These are phyloP conservation scores for Leishmania guyanensis DNA, from an alignment of 208 protist species.

Conservation along the genomic window DNA sequence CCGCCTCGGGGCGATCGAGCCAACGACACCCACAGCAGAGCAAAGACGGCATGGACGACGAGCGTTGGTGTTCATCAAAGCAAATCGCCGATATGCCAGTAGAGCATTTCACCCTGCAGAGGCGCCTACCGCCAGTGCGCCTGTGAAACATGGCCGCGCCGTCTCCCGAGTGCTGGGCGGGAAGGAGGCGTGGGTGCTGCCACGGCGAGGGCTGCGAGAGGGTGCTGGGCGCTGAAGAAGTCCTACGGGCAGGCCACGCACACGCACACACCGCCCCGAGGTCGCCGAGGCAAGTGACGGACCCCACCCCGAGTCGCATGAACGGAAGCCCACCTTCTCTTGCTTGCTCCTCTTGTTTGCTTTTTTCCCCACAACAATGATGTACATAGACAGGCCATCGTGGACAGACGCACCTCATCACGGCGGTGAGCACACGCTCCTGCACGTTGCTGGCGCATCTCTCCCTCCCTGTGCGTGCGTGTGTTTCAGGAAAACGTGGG, in stretches of 20 bases:
- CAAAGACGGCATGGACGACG: background rate
- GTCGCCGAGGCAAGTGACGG: background rate
- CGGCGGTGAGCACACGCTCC: too few relatives aligned
- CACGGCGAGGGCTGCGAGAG: background rate
- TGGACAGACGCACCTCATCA: too few relatives aligned
- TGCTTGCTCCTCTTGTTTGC: too few relatives aligned
- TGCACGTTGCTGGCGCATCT: background rate
- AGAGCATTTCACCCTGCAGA: constrained; percentile 55
- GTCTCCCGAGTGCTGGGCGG: background rate
- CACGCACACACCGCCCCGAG: background rate
- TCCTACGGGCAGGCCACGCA: background rate
- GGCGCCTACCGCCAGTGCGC: constrained; percentile 39
- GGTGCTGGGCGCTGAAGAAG: background rate
- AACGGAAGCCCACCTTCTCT: background rate
- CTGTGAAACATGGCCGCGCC: constrained; percentile 5
- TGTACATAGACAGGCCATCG: background rate
- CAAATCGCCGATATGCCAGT: constrained; percentile 43
- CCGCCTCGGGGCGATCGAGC: background rate
- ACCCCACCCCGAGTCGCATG: too few relatives aligned
- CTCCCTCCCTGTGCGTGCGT: background rate
- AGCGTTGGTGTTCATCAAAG: constrained; percentile 47
- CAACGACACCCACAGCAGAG: background rate
- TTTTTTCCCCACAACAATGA: background rate
- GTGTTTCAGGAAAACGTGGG: background rate
- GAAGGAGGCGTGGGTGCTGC: background rate